phyloP scores from a whole-genome alignment of 768 basidiomycete genomes.

The Psilocybe sp. region DNA sequence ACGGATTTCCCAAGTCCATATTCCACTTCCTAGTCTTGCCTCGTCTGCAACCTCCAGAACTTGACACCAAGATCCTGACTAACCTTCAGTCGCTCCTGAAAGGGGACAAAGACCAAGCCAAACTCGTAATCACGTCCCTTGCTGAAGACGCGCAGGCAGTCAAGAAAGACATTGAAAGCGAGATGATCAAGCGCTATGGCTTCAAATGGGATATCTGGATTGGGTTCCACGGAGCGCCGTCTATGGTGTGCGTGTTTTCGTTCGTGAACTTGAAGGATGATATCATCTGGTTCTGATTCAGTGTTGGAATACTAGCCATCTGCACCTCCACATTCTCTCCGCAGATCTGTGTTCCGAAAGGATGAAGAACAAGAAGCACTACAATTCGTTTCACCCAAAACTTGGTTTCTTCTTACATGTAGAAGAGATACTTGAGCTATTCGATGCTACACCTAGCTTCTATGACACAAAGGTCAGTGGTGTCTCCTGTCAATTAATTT shows the following conservation, averaged over 20 bases:
- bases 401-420: slow-evolving; percentile 81
- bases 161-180: slow-evolving; percentile 64
- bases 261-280: background rate
- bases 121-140: slow-evolving; percentile 49
- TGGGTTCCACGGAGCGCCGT: slow-evolving; percentile 85
- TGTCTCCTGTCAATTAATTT: background rate
- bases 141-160: slow-evolving; percentile 53
- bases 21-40: slow-evolving; percentile 92
- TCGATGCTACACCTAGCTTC: slow-evolving; percentile 60
- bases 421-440: slow-evolving; percentile 78
- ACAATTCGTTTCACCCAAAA: slow-evolving; percentile 87
- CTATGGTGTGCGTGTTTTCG: slow-evolving; percentile 68
- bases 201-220: slow-evolving; percentile 76
- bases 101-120: slow-evolving; percentile 51
- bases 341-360: slow-evolving; percentile 66
- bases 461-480: slow-evolving; percentile 27
- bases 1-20: slow-evolving; percentile 77
- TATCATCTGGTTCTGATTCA: background rate
- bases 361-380: slow-evolving; percentile 87
- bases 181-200: slow-evolving; percentile 75
- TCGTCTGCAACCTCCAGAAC: slow-evolving; percentile 31
- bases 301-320: slow-evolving; percentile 44
- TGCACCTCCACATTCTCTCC: slow-evolving; percentile 86
- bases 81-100: slow-evolving; percentile 56
- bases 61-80: slow-evolving; percentile 36